phyloP scores from a whole-genome alignment of 257 asterid genomes.

The Plantago elongata region DNA sequence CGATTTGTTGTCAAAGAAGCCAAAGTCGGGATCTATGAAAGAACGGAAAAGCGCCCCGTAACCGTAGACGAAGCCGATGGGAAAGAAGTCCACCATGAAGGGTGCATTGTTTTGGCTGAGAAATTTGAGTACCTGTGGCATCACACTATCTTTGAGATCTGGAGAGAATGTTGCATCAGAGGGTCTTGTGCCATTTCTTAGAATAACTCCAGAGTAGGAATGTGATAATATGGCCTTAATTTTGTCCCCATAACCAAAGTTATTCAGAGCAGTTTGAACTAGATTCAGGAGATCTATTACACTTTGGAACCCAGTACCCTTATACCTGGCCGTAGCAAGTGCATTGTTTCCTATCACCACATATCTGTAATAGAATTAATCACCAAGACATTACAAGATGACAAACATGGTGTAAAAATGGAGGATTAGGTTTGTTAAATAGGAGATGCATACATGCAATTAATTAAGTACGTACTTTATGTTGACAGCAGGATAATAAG shows the following conservation, averaged over 20 bases:
- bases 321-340: slow-evolving; percentile 3
- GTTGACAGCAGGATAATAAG: slow-evolving; percentile 28
- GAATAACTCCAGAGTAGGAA: neutral
- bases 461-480: slow-evolving; percentile 30
- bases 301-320: slow-evolving; percentile 5
- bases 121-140: slow-evolving; percentile 19
- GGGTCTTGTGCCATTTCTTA: slow-evolving; percentile 6
- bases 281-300: neutral
- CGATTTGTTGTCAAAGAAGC: slow-evolving; percentile 29
- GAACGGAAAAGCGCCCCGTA: neutral
- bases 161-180: slow-evolving; percentile 30
- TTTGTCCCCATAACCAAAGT: slow-evolving; percentile 26
- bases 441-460: too few species aligned
- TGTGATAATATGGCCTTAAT: slow-evolving; percentile 29
- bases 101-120: slow-evolving; percentile 26
- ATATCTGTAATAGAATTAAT: neutral
- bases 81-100: slow-evolving; percentile 34
- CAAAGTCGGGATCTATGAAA: slow-evolving; percentile 29
- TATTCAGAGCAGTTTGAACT: slow-evolving; percentile 29
- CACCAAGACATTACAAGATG: neutral
- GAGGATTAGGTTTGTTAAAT: too few species aligned
- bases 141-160: slow-evolving; percentile 18
- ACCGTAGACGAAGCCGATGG: slow-evolving; percentile 22
- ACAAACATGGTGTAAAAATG: neutral
- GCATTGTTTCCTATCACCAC: slow-evolving; percentile 2